Percentiles rank a stretch among this genome's conserved stretches.
Conservation (phyloP, 345 rosid species). For the Lumnitzera racemosa region DNA sequence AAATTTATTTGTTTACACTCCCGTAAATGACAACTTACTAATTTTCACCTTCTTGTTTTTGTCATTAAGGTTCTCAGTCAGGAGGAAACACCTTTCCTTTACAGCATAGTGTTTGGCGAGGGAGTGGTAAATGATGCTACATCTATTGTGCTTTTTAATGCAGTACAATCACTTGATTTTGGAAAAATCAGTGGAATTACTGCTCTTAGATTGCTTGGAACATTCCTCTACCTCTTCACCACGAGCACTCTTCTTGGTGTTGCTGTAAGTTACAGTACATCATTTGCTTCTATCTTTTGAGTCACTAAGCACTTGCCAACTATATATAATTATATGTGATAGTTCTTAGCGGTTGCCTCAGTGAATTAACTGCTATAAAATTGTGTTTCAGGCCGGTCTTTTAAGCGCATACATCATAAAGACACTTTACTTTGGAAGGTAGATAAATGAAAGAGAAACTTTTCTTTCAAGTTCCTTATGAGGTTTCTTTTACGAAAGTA, state of each 20-base stretch:
- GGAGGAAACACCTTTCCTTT: conserved; percentile 75
- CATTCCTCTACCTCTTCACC: conserved; percentile 60
- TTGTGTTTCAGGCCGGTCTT: conserved; percentile 45
- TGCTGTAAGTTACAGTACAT: conserved; percentile 33
- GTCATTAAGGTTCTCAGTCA: conserved; percentile 52
- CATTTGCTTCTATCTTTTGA: too few relatives aligned
- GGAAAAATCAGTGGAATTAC: conserved; percentile 22
- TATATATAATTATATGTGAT: too few relatives aligned
- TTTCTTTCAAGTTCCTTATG: not conserved
- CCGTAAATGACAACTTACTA: too few relatives aligned
- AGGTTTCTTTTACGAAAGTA: not conserved
- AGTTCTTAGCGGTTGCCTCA: not conserved
- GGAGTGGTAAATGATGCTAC: conserved; percentile 85
- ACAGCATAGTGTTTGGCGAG: conserved; percentile 66
- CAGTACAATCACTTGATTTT: conserved; percentile 47
- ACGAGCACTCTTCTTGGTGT: conserved; percentile 53
- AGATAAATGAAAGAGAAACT: not conserved
- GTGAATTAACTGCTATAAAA: not conserved
- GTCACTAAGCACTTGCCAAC: too few relatives aligned
- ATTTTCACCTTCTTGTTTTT: too few relatives aligned
- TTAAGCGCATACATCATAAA: conserved; percentile 65
- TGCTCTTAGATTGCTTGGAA: conserved; percentile 41
- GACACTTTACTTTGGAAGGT: conserved; percentile 64
- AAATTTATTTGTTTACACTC: too few relatives aligned
- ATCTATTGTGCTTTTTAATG: conserved; percentile 63